A percentile compares a stretch with the other conserved stretches of the same genome.
phyloP scores from a whole-genome alignment of 441 rosid genomes.

The Pelargonium citronellum region DNA sequence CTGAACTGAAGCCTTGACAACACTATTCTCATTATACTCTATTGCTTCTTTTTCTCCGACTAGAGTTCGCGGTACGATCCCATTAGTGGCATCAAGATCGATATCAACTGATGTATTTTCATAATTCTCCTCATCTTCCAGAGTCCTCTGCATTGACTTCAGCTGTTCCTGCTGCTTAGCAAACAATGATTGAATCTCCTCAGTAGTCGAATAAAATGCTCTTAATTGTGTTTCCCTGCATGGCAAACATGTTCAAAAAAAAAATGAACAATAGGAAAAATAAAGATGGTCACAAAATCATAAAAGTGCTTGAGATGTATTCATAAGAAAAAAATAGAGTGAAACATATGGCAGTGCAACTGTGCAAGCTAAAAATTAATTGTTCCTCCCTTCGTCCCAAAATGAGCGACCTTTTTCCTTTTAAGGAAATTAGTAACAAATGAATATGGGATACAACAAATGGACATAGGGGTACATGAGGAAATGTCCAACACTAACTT shows the following conservation, averaged over 20 bases:
- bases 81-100: constrained; percentile 42
- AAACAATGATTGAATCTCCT: constrained; percentile 67
- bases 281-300: too few relatives aligned
- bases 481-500: too few relatives aligned
- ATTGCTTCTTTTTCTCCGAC: constrained; percentile 31
- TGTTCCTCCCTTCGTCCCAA: too few relatives aligned
- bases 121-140: constrained; percentile 87
- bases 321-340: too few relatives aligned
- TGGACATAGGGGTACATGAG: too few relatives aligned
- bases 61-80: constrained; percentile 23
- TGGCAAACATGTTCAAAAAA: constrained; percentile 14
- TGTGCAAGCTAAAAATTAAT: too few relatives aligned
- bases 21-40: constrained; percentile 21
- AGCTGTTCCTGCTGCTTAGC: constrained; percentile 94
- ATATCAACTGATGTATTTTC: constrained; percentile 67
- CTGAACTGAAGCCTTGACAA: constrained; percentile 44
- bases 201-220: constrained; percentile 91
- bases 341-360: too few relatives aligned
- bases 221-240: constrained; percentile 91
- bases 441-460: too few relatives aligned
- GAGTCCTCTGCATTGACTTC: constrained; percentile 83
- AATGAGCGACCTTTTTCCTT: too few relatives aligned
- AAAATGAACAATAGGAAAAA: constrained; percentile 4
- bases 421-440: too few relatives aligned
- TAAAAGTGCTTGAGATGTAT: too few relatives aligned